Evolutionary conservation across 2,329 filamentous ascomycete species (phyloP).

Genomic region (Talaromyces sp.): DNA sequence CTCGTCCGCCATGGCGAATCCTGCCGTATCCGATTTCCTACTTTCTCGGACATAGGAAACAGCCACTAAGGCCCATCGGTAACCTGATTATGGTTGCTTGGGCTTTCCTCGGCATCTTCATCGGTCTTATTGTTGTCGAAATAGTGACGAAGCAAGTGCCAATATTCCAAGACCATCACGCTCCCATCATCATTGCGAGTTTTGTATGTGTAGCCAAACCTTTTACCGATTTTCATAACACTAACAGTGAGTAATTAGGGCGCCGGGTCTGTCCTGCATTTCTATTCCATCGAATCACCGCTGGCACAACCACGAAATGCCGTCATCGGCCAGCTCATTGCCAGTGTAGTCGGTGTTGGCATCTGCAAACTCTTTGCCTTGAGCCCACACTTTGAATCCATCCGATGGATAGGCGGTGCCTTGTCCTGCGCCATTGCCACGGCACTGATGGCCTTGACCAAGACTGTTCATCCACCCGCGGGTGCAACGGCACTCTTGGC

Average conservation of each 20-base stretch:
- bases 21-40: slow-evolving; percentile 66
- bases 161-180: slow-evolving; percentile 52
- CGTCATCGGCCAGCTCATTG: slow-evolving; percentile 65
- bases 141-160: slow-evolving; percentile 56
- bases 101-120: slow-evolving; percentile 65
- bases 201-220: slow-evolving; percentile 52
- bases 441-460: slow-evolving; percentile 66
- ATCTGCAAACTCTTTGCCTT: slow-evolving; percentile 66
- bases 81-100: slow-evolving; percentile 61
- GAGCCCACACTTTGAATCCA: slow-evolving; percentile 46
- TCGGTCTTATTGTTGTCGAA: slow-evolving; percentile 60
- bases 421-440: slow-evolving; percentile 65
- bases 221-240: not conserved
- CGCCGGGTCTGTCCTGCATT: slow-evolving; percentile 73
- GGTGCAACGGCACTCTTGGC: slow-evolving; percentile 72
- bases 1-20: slow-evolving; percentile 61
- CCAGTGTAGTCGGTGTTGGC: slow-evolving; percentile 59
- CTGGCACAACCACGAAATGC: slow-evolving; percentile 71
- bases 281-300: slow-evolving; percentile 68
- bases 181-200: slow-evolving; percentile 65
- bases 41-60: slow-evolving; percentile 63
- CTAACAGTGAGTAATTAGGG: slow-evolving; percentile 52
- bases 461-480: slow-evolving; percentile 71
- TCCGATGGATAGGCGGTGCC: slow-evolving; percentile 65
- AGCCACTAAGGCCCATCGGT: slow-evolving; percentile 46